Evolutionary conservation across 2,329 filamentous ascomycete genomes (phyloP), one percentile per base, ranked within the genome.

Genomic region (Xylariaceae sp.): DNA sequence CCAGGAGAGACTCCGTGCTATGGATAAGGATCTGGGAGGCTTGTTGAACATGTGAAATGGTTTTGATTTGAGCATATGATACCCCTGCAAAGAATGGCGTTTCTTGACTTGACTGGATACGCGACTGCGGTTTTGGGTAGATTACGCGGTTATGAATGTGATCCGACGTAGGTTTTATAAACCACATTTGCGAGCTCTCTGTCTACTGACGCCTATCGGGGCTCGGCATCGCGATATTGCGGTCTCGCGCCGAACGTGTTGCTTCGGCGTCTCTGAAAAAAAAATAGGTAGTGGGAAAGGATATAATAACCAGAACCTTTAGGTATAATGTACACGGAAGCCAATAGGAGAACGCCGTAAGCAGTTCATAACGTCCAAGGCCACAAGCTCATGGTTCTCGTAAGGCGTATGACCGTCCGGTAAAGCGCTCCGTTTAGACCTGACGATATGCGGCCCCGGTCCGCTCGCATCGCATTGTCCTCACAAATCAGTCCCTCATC

Each of bases 1-100:
- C 42, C 80, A 83, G 64, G 72, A 71, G 55, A 74, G 78, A 56
- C 54, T 84, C 53, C 71, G 71, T 39, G 71, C 75, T 5, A 80
- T 83, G 75, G 78, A 83, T 53, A 78, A 76, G 60, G 80, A 84
- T 52, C 61, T 83, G 5, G 79, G 77, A 2, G 80, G 76, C 2
- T 63, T 84, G 58, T 71, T 80, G 62, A 70, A 76, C 51, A 79
- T 83, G 73, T 81, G 70, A 74, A 39, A 12, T 21, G 16, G 34
- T 13, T 32, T 48, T 43, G 22, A 26, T 36, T 50, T 55, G 40
- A 29, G 22, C n/a, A 43, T 51, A 55, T 55, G 58, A 61, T 61
- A 61, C 58, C 58, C 57, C 47, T 21, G 21, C 19, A 30, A 40
- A 18, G 40, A 45, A 49, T 26, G 18, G 42, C 41, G 26, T 42